These are phyloP conservation scores for Clavispora santaluciae DNA, from an alignment of 805 yeast genomes.

Conservation along the genomic window DNA sequence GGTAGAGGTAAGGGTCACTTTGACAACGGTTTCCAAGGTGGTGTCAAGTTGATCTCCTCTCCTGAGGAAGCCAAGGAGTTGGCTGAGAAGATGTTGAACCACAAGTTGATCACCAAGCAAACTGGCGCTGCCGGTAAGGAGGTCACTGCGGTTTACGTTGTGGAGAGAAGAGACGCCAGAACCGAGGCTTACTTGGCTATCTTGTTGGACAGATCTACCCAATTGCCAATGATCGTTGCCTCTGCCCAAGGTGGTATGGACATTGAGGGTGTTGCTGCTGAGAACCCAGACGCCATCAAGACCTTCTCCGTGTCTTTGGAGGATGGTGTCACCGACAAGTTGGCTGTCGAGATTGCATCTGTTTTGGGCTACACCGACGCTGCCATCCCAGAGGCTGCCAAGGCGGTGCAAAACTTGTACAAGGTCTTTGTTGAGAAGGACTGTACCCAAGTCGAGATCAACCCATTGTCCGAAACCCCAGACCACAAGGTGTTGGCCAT, in stretches of 20 bases:
- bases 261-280: slow-evolving; percentile 96
- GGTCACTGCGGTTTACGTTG: slow-evolving; percentile 94
- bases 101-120: slow-evolving; percentile 95
- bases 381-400: slow-evolving; percentile 83
- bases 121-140: slow-evolving; percentile 96
- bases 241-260: slow-evolving; percentile 99
- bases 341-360: slow-evolving; percentile 73
- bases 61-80: slow-evolving; percentile 83
- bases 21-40: slow-evolving; percentile 93
- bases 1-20: slow-evolving; percentile 99
- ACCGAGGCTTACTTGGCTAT: slow-evolving; percentile 96
- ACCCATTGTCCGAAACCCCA: slow-evolving; percentile 91
- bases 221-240: slow-evolving; percentile 89
- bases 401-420: slow-evolving; percentile 80
- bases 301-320: slow-evolving; percentile 75
- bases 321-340: slow-evolving; percentile 71
- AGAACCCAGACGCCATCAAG: slow-evolving; percentile 86
- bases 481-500: slow-evolving; percentile 90
- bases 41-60: slow-evolving; percentile 83
- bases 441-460: slow-evolving; percentile 97
- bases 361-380: slow-evolving; percentile 75
- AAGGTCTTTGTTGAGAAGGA: slow-evolving; percentile 86
- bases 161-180: slow-evolving; percentile 87
- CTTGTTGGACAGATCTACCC: slow-evolving; percentile 88
- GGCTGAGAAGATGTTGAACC: slow-evolving; percentile 85